Percentiles rank a stretch among this genome's conserved stretches.
phyloP scores from a whole-genome alignment of 1,139 yeast species.

The Scheffersomyces parashehatae region DNA sequence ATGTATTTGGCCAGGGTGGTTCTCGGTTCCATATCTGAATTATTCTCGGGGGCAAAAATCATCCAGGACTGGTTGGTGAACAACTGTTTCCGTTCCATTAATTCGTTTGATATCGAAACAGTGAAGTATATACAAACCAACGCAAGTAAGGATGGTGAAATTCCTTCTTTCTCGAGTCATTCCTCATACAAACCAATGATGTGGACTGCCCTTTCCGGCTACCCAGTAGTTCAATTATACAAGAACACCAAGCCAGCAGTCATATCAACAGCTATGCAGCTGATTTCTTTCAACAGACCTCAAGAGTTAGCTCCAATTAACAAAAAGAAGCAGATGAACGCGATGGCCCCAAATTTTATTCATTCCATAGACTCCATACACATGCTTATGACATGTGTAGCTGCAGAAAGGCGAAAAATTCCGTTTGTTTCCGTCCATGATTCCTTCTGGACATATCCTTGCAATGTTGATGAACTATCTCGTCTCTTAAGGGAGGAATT shows the following conservation, averaged over 20 bases:
- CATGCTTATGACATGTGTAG: slow-evolving; percentile 37
- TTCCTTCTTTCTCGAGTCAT: slow-evolving; percentile 18
- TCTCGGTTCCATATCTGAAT: slow-evolving; percentile 31
- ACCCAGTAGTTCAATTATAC: slow-evolving; percentile 45
- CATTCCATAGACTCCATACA: slow-evolving; percentile 47
- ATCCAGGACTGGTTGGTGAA: slow-evolving; percentile 41
- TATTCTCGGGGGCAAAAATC: slow-evolving; percentile 35
- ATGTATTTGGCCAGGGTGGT: slow-evolving; percentile 29
- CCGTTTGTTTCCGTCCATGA: slow-evolving; percentile 46
- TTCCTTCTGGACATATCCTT: slow-evolving; percentile 46
- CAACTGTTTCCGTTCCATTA: slow-evolving; percentile 30
- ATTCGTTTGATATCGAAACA: slow-evolving; percentile 25
- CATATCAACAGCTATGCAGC: slow-evolving; percentile 28
- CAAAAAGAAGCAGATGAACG: slow-evolving; percentile 34
- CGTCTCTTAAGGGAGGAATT: slow-evolving; percentile 33
- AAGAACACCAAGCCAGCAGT: slow-evolving; percentile 15
- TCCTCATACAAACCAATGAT: slow-evolving; percentile 33
- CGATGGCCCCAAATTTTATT: slow-evolving; percentile 47
- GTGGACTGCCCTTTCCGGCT: slow-evolving; percentile 46
- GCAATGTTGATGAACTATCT: slow-evolving; percentile 29
- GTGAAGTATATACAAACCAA: slow-evolving; percentile 9
- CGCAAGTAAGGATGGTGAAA: slow-evolving; percentile 2
- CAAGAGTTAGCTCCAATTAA: slow-evolving; percentile 24
- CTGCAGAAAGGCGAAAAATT: slow-evolving; percentile 18
- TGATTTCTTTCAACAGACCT: slow-evolving; percentile 19